phyloP scores from a whole-genome alignment of 2,329 filamentous ascomycete genomes.

The Delphinella strobiligena region DNA sequence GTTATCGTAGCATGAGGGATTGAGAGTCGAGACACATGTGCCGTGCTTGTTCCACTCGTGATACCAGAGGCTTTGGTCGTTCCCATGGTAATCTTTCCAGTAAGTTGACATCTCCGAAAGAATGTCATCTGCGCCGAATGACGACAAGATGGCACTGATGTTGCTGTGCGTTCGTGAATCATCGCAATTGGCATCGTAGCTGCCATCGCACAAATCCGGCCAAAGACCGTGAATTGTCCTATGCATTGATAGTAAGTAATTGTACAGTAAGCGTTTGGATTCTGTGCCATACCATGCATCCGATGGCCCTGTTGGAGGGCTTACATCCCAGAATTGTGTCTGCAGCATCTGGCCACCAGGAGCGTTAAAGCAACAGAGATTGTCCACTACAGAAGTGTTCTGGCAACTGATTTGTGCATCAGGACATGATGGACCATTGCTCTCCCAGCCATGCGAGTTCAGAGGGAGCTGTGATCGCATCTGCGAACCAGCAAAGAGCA shows the following conservation, averaged over 20 bases:
- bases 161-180: slow-evolving; percentile 48
- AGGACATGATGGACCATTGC: slow-evolving; percentile 14
- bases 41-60: slow-evolving; percentile 65
- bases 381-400: slow-evolving; percentile 45
- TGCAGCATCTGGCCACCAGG: slow-evolving; percentile 59
- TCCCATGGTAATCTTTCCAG: slow-evolving; percentile 58
- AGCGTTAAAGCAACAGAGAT: slow-evolving; percentile 64
- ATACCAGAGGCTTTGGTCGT: slow-evolving; percentile 54
- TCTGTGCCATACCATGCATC: slow-evolving; percentile 57
- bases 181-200: slow-evolving; percentile 57
- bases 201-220: slow-evolving; percentile 52
- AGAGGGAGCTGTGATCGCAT: slow-evolving; percentile 3
- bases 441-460: not conserved
- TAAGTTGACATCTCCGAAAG: slow-evolving; percentile 57
- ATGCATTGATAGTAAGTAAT: not conserved
- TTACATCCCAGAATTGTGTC: slow-evolving; percentile 68
- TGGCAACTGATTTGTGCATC: slow-evolving; percentile 48
- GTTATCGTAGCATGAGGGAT: slow-evolving; percentile 50
- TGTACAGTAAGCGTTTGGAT: no score
- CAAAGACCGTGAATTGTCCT: slow-evolving; percentile 11
- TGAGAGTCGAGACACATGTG: slow-evolving; percentile 59
- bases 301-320: slow-evolving; percentile 50
- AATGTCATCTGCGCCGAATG: slow-evolving; percentile 42
- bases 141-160: slow-evolving; percentile 49
- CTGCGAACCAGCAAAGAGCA: slow-evolving; percentile 5